Base-by-base conservation (phyloP, 2,329 filamentous ascomycete species). In the Moelleriella libera region DNA sequence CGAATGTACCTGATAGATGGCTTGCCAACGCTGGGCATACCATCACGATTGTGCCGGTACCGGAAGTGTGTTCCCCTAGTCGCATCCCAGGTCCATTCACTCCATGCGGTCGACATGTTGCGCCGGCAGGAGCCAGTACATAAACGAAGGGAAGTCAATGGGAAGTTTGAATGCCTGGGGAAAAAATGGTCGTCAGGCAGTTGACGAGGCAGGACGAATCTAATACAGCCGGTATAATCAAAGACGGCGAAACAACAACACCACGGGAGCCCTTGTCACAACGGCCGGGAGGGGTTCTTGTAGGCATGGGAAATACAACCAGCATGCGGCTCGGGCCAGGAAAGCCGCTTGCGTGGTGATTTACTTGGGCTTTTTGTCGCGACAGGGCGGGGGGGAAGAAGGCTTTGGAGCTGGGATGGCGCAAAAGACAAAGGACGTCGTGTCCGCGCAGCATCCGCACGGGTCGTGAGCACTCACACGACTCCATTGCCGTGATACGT, bases 31-130 rank as follows among this genome's bases (percentile, higher is more conserved):
- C 30, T 47, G 32, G 7, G 32, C 11, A 31, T 21, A 21, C 21
- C 21, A 21, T 50, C 47, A 44, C 57, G 56, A 37, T 57, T 53
- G 47, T 59, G 55, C 21, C 58, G 55, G 49, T 56, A 58, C 44
- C 52, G 53, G 8, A 51, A 44, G 29, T 50, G 43, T 29, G 48
- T 48, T 10, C 45, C 45, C 43, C 50, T 50, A 47, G 58, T 55
- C 48, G 50, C 53, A 41, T 47, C 52, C 58, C 57, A 60, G 30
- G 58, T 58, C 57, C 55, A 60, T 30, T 49, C 49, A 42, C 55
- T 53, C 57, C 56, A 60, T 40, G 50, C 6, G 28, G 41, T 7
- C 32, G 39, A 32, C 49, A 50, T 50, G 14, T 37, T 50, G 41
- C 40, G 10, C 39, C 37, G 30, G 32, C 32, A 30, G 7, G 32